Conservation (phyloP, 257 asterid genomes). For the Solanum boliviense region DNA sequence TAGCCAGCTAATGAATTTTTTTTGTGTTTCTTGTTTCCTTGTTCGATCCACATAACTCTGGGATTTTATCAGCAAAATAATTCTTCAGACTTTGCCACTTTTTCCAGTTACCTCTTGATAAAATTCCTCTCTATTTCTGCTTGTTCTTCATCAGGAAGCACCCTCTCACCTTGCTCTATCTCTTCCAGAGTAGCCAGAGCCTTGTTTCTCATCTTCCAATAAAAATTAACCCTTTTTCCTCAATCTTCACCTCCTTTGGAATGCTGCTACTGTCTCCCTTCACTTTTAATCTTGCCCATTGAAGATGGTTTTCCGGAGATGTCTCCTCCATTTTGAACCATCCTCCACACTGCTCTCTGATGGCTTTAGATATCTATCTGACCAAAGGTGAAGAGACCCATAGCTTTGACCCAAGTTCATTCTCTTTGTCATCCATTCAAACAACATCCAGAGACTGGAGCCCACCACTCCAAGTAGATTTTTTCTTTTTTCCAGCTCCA, state of each 20-base stretch:
- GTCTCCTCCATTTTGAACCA: neutral
- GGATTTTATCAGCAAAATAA: neutral
- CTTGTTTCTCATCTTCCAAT: neutral
- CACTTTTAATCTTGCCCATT: neutral
- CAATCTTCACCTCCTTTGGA: neutral
- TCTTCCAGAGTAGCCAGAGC: neutral
- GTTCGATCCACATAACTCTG: neutral
- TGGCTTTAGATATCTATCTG: neutral
- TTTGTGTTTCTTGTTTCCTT: neutral
- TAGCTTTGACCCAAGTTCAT: neutral
- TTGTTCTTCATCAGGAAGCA: neutral
- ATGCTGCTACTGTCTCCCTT: neutral
- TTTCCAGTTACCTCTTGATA: neutral
- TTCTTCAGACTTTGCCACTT: neutral
- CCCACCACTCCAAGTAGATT: neutral
- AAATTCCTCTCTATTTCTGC: neutral
- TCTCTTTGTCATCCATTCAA: neutral
- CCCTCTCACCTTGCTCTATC: neutral
- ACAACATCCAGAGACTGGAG: neutral
- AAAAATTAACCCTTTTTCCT: neutral
- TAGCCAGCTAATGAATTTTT: neutral
- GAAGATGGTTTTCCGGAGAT: neutral
- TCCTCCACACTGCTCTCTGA: neutral
- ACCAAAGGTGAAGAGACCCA: neutral
- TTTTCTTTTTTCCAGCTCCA: neutral